Evolutionary conservation across 2,329 filamentous ascomycete genomes (phyloP), one percentile per base, ranked within the genome.

Genomic region (Epichloe gansuensis): DNA sequence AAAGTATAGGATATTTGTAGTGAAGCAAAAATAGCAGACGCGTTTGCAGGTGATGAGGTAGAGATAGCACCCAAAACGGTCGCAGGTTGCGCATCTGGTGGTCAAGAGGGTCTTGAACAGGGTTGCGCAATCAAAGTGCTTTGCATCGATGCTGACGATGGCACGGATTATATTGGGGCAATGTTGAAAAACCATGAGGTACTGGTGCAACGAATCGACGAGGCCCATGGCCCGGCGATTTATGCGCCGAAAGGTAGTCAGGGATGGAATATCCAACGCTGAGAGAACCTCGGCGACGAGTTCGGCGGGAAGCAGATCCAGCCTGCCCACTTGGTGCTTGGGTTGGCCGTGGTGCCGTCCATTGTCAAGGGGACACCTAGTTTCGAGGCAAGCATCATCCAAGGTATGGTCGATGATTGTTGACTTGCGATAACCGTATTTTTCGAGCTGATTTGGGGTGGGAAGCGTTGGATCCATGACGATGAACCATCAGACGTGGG

Each of bases 1-100:
- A 43, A 66, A 59, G 52, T 66, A 71, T 46, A 56, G 53, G 1
- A 42, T 27, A 3, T 61, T 50, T 31, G 48, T 21, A n/a, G 61
- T 62, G 56, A 69, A 66, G 58, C 68, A 71, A 23, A 63, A 55
- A 53, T 63, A 69, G 58, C 70, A 73, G 47, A 72, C 66, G 3
- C 70, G 65, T 34, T 56, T 57, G 56, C 66, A 69, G 46, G 60
- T 64, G 42, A 71, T 58, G 21, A 71, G 61, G 55, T 71, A 71
- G 47, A 71, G 57, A 52, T 69, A 65, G 41, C 58, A 61, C 36
- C 66, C 70, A 54, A 71, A 69, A n/a, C 61, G 58, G 17, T 61
- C 59, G 60, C 70, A 73, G 8, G 47, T 57, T 47, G 61, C 58
- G 58, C 71, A 73, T 44, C 60, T 48, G 12, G 55, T 52, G 17